Percentiles rank a stretch among this genome's conserved stretches.
Evolutionary conservation across 2,329 filamentous ascomycete species (phyloP).

Genomic region (Shiraia bambusicola): DNA sequence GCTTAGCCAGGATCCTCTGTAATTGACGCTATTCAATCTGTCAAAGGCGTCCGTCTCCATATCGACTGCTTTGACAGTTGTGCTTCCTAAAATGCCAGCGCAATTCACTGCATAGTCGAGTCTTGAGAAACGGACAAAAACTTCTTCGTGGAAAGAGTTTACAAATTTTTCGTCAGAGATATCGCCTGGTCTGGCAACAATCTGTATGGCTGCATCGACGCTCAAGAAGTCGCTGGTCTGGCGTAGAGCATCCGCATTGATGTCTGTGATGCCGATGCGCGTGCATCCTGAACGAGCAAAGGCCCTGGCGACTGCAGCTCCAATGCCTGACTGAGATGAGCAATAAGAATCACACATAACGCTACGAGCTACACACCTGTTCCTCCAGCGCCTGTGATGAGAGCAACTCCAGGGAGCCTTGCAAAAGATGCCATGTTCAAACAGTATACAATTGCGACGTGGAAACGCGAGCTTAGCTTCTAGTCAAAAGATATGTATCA

Average conservation of each 20-base stretch:
- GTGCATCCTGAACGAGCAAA: constrained; percentile 55
- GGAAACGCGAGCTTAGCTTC: neutral
- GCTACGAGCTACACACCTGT: constrained; percentile 24
- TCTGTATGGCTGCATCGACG: constrained; percentile 31
- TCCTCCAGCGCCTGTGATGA: constrained; percentile 40
- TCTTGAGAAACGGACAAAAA: constrained; percentile 45
- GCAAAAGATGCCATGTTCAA: constrained; percentile 14
- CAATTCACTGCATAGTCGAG: constrained; percentile 60
- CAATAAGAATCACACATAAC: neutral
- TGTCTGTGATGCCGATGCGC: constrained; percentile 57
- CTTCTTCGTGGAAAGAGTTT: constrained; percentile 45
- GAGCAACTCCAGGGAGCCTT: constrained; percentile 32
- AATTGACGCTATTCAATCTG: constrained; percentile 57
- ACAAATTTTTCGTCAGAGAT: constrained; percentile 52
- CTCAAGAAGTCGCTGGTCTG: constrained; percentile 28
- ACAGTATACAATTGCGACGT: too few relatives aligned
- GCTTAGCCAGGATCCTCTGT: constrained; percentile 60
- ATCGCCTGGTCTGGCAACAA: constrained; percentile 48
- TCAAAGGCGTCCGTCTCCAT: constrained; percentile 55
- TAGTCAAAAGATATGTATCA: neutral
- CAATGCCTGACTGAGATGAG: constrained; percentile 51
- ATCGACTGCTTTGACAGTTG: constrained; percentile 48
- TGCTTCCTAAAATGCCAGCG: constrained; percentile 54
- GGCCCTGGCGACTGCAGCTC: constrained; percentile 53
- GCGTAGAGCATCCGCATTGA: constrained; percentile 47